Percentiles rank a stretch among this genome's conserved stretches.
Evolutionary conservation across 139 green algal species (phyloP).

Genomic region (Coelastrella sp.): DNA sequence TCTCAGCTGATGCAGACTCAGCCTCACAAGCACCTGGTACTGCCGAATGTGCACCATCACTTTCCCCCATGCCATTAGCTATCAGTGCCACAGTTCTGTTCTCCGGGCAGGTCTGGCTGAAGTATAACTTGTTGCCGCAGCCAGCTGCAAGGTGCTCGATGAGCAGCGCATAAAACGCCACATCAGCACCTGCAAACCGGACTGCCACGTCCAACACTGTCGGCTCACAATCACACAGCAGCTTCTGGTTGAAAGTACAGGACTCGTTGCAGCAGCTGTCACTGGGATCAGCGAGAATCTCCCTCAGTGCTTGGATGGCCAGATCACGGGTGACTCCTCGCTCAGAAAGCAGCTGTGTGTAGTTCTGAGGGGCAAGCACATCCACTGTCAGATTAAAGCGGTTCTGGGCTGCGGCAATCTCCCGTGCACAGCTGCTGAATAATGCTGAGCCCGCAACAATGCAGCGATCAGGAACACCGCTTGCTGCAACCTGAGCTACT

Average conservation of each 20-base stretch:
- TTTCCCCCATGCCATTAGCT: neutral
- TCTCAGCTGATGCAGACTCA: too few relatives aligned
- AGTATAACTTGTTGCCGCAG: neutral
- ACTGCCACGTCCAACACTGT: conserved; percentile 22
- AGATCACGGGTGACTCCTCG: neutral
- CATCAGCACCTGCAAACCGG: conserved; percentile 13
- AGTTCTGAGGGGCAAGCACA: conserved; percentile 27
- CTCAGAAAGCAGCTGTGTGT: conserved; percentile 12
- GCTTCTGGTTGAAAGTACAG: conserved; percentile 30
- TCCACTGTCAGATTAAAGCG: conserved; percentile 36
- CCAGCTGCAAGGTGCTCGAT: conserved; percentile 24
- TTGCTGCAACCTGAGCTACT: neutral
- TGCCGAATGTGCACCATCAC: neutral
- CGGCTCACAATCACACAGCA: conserved; percentile 39
- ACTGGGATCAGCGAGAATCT: neutral
- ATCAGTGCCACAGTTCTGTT: neutral
- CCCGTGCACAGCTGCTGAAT: conserved; percentile 20
- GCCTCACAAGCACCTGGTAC: neutral
- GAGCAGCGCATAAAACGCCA: conserved; percentile 1
- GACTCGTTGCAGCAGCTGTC: conserved; percentile 19
- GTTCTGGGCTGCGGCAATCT: conserved; percentile 1
- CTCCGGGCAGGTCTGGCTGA: neutral
- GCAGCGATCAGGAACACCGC: conserved; percentile 37
- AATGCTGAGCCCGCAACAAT: conserved; percentile 16
- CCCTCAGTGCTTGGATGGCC: neutral